A percentile compares a stretch with the other conserved stretches of the same genome.
Evolutionary conservation across 345 rosid species (phyloP).

Genomic region (Moringa oleifera): DNA sequence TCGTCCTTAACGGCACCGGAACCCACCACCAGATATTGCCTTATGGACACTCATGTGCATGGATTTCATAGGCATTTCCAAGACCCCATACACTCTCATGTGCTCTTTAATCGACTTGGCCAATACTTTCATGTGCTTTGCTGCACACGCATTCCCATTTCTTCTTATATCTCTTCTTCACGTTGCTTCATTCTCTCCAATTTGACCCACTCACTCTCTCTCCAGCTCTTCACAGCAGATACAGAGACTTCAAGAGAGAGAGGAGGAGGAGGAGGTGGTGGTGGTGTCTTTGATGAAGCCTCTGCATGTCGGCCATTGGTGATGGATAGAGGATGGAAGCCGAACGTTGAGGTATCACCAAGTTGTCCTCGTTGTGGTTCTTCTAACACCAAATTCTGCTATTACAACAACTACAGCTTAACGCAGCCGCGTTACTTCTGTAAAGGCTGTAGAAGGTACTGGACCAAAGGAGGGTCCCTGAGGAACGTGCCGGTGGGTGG

Average conservation of each 20-base stretch:
- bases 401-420: constrained; percentile 68
- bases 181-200: background rate
- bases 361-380: constrained; percentile 64
- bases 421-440: constrained; percentile 65
- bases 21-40: constrained; percentile 19
- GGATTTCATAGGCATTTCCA: constrained; percentile 21
- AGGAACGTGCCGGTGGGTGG: constrained; percentile 59
- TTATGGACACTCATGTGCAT: constrained; percentile 25
- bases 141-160: background rate
- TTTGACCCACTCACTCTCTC: constrained; percentile 6
- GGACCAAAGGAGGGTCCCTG: constrained; percentile 65
- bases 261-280: background rate
- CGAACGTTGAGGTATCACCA: constrained; percentile 40
- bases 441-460: constrained; percentile 60
- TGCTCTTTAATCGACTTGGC: too few species aligned
- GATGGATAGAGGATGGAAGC: constrained; percentile 53
- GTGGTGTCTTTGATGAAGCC: background rate
- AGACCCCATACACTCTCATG: too few species aligned
- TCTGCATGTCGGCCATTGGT: constrained; percentile 8
- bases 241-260: too few species aligned
- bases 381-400: constrained; percentile 57
- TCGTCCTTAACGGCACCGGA: constrained; percentile 37
- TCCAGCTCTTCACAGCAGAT: too few species aligned
- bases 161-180: constrained; percentile 1
- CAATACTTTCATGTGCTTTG: too few species aligned